Conservation (phyloP, 441 rosid species). For the Hura crepitans region DNA sequence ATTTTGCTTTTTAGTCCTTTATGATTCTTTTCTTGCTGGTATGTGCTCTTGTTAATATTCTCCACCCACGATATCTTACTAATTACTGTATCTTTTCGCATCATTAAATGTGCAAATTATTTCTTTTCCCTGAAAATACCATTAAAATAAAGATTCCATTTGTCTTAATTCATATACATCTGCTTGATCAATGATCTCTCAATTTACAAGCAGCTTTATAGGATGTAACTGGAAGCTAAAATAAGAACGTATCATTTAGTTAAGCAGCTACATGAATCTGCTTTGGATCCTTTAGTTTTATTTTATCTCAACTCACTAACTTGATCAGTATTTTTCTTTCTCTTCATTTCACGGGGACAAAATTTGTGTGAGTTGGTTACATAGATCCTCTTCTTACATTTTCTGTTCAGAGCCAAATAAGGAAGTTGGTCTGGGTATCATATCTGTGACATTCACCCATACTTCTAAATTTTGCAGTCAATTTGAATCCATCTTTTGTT, state of each 20-base stretch:
- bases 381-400: not conserved
- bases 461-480: not conserved
- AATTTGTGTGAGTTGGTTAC: not conserved
- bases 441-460: not conserved
- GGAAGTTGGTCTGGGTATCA: not conserved
- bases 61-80: constrained; percentile 27
- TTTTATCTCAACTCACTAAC: not conserved
- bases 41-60: constrained; percentile 25
- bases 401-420: not conserved
- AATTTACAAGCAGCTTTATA: not conserved
- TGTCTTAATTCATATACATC: constrained; percentile 18
- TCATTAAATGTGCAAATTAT: not conserved
- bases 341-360: not conserved
- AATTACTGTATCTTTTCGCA: constrained; percentile 5
- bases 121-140: not conserved
- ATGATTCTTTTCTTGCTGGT: constrained; percentile 25
- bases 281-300: not conserved
- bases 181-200: not conserved
- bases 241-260: no score
- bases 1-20: constrained; percentile 19
- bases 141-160: constrained; percentile 14
- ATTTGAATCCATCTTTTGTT: not conserved
- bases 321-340: not conserved
- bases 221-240: not conserved
- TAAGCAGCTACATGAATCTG: not conserved